Evolutionary conservation across 495 filamentous ascomycete species (phyloP).

Genomic region (Lentithecium fluviatile): DNA sequence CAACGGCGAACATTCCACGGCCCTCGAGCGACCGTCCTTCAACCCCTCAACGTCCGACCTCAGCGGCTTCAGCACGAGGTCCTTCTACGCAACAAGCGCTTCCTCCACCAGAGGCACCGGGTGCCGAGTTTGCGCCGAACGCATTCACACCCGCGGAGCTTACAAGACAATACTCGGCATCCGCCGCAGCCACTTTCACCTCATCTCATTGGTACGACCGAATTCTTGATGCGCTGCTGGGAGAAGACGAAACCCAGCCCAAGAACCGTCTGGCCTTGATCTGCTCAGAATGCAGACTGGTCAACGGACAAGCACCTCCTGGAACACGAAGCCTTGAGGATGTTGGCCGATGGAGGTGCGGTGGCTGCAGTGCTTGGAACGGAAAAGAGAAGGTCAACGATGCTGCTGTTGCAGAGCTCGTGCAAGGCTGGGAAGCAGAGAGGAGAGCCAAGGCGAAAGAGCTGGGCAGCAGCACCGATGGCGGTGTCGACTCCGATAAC

Average conservation of each 20-base stretch:
- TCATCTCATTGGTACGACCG: constrained; percentile 88
- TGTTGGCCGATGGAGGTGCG: constrained; percentile 86
- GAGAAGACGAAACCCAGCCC: constrained; percentile 90
- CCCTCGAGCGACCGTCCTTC: constrained; percentile 33
- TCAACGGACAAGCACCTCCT: constrained; percentile 95
- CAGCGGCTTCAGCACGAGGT: constrained; percentile 21
- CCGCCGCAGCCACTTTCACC: constrained; percentile 49
- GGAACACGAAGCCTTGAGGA: constrained; percentile 76
- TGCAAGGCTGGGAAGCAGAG: constrained; percentile 24
- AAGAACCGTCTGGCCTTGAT: constrained; percentile 90
- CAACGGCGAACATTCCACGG: constrained; percentile 77
- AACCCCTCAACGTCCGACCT: constrained; percentile 26
- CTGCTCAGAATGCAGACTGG: constrained; percentile 76
- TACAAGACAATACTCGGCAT: constrained; percentile 46
- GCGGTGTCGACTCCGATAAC: constrained; percentile 18
- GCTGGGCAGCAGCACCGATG: constrained; percentile 9
- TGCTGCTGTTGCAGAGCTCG: constrained; percentile 18
- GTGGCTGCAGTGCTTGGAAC: constrained; percentile 79
- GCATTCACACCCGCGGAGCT: constrained; percentile 46
- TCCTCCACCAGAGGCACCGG: constrained; percentile 7
- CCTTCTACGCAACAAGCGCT: constrained; percentile 20
- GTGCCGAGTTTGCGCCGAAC: constrained; percentile 60
- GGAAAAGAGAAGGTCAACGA: constrained; percentile 61
- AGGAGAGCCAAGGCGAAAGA: constrained; percentile 14
- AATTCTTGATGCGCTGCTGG: constrained; percentile 84